phyloP scores from a whole-genome alignment of 139 green algal genomes.

The Diplosphaera chodatii region DNA sequence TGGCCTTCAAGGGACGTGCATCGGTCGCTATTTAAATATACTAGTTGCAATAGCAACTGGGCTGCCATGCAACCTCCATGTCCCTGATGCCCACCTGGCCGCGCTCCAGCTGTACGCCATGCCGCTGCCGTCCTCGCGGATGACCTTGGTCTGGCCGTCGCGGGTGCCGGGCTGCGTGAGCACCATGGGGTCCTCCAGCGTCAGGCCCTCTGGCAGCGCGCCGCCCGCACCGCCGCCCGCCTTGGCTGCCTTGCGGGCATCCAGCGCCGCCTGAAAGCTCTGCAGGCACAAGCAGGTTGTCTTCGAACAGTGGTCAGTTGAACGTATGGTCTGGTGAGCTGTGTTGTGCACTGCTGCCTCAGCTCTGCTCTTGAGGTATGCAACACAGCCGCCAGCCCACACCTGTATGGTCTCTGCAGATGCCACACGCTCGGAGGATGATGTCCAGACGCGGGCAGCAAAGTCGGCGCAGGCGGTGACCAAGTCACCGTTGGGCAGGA shows the following conservation, averaged over 20 bases:
- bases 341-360: too few species aligned
- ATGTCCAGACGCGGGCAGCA: constrained; percentile 70
- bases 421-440: constrained; percentile 19
- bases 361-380: too few species aligned
- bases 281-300: constrained; percentile 7
- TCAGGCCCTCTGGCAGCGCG: constrained; percentile 47
- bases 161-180: constrained; percentile 44
- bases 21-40: too few species aligned
- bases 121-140: constrained; percentile 59
- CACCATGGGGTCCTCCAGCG: constrained; percentile 43
- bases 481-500: constrained; percentile 66
- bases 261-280: constrained; percentile 17
- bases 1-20: too few species aligned
- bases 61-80: too few species aligned
- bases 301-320: too few species aligned
- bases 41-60: too few species aligned
- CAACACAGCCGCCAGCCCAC: too few species aligned
- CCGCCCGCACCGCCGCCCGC: constrained; percentile 12
- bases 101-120: constrained; percentile 79
- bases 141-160: constrained; percentile 58
- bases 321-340: too few species aligned
- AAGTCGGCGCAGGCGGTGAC: constrained; percentile 81
- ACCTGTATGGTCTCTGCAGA: constrained; percentile 24
- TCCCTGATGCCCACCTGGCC: too few species aligned
- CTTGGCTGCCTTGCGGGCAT: constrained; percentile 1